Conservation (phyloP, 106 monocot genomes). For the Dendrobium huoshanense region DNA sequence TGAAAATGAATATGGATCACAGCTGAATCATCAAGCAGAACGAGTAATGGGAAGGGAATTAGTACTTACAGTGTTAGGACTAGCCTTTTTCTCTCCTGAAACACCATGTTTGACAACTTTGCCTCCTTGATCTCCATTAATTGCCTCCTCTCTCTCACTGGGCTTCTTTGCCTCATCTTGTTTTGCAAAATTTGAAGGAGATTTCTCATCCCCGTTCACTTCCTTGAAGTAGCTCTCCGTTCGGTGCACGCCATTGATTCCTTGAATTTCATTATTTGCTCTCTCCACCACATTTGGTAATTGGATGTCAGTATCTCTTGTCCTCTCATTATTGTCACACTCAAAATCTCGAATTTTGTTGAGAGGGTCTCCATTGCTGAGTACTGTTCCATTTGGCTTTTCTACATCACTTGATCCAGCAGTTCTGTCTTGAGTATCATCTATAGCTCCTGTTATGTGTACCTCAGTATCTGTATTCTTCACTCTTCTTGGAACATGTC, state of each 20-base stretch:
- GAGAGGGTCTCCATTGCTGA: not conserved
- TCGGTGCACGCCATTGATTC: not conserved
- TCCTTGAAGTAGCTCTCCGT: not conserved
- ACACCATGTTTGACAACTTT: not conserved
- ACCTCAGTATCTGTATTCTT: not conserved
- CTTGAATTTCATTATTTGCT: not conserved
- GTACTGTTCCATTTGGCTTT: not conserved
- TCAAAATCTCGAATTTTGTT: conserved; percentile 1
- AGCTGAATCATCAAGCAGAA: not conserved
- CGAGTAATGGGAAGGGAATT: not conserved
- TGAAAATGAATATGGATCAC: not conserved
- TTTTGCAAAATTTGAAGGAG: not conserved
- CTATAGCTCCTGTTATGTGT: not conserved
- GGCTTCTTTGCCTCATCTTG: not conserved
- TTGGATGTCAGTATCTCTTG: not conserved
- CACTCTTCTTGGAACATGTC: not conserved
- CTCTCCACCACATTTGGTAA: too few relatives aligned
- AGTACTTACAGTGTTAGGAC: not conserved
- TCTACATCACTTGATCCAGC: not conserved
- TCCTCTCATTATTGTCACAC: not conserved
- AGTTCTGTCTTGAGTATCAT: not conserved
- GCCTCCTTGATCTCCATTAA: not conserved
- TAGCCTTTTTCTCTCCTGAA: not conserved
- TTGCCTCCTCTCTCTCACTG: not conserved
- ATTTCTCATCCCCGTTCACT: not conserved